Evolutionary conservation across 441 rosid genomes (phyloP).

Genomic region (Geranium incanum): DNA sequence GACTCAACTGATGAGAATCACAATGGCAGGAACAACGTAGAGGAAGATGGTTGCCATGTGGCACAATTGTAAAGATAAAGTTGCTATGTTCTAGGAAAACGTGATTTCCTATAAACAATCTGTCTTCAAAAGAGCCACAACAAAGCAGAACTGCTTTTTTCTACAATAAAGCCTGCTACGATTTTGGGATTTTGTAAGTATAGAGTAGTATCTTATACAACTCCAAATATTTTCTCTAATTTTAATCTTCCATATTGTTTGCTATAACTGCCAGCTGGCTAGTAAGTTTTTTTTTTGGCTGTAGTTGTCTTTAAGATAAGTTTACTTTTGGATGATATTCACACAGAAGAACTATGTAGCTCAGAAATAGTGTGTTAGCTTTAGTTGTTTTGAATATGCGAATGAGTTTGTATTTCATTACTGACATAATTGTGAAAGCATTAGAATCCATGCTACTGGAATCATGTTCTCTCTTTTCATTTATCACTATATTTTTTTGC

Average conservation of each 20-base stretch:
- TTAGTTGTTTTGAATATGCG: no score
- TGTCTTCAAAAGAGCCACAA: constrained; percentile 5
- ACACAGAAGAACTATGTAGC: neutral
- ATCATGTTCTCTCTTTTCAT: neutral
- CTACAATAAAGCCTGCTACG: constrained; percentile 10
- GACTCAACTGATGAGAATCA: constrained; percentile 29
- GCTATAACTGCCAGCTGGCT: constrained; percentile 5
- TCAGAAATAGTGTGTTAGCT: neutral
- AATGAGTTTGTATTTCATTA: no score
- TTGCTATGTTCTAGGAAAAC: constrained; percentile 3
- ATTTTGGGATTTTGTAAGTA: neutral
- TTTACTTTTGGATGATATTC: no score
- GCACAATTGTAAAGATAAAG: constrained; percentile 43
- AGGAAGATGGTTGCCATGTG: constrained; percentile 44
- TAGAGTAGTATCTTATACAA: constrained; percentile 14
- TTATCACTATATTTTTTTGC: neutral
- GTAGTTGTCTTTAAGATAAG: neutral
- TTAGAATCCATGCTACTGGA: neutral
- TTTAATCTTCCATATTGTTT: neutral
- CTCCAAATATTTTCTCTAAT: constrained; percentile 10
- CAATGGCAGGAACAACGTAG: constrained; percentile 37
- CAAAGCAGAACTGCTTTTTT: constrained; percentile 8
- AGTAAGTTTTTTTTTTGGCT: neutral
- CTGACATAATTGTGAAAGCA: no score
- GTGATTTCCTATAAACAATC: neutral